Evolutionary conservation across 2,329 filamentous ascomycete species (phyloP).

Genomic region (Exophiala lecanii-corni): DNA sequence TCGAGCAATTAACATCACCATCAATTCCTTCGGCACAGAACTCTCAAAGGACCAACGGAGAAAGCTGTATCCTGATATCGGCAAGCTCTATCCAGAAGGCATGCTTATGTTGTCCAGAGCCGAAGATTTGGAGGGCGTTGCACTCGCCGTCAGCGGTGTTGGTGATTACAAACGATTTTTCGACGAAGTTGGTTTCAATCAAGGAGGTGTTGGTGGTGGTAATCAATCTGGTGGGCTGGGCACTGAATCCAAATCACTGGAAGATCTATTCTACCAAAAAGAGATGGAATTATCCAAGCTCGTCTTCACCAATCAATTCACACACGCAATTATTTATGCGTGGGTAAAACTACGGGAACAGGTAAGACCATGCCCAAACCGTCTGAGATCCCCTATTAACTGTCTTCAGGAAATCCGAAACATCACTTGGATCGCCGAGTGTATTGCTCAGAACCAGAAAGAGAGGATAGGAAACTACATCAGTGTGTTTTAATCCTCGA

Average conservation of each 20-base stretch:
- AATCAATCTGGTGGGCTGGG: constrained; percentile 81
- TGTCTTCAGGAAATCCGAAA: constrained; percentile 84
- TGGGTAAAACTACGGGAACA: constrained; percentile 98
- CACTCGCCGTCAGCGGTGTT: constrained; percentile 87
- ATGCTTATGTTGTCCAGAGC: constrained; percentile 91
- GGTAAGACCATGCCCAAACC: constrained; percentile 51
- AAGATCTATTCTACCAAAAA: constrained; percentile 98
- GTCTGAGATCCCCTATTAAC: constrained; percentile 26
- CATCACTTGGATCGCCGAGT: constrained; percentile 99
- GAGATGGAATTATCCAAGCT: constrained; percentile 98
- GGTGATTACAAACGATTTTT: constrained; percentile 95
- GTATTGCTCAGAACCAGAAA: constrained; percentile 99
- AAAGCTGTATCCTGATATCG: constrained; percentile 93
- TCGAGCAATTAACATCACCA: constrained; percentile 95
- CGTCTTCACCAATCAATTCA: constrained; percentile 94
- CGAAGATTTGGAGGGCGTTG: constrained; percentile 90
- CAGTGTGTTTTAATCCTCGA: constrained; percentile 71
- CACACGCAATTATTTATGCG: constrained; percentile 88
- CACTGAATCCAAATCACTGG: constrained; percentile 79
- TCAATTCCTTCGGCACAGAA: constrained; percentile 98
- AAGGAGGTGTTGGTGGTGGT: constrained; percentile 68
- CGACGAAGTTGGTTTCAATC: constrained; percentile 77
- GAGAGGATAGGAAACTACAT: constrained; percentile 99
- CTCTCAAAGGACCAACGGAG: constrained; percentile 87
- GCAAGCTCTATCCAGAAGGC: constrained; percentile 87